Percentiles rank a stretch among this genome's conserved stretches.
These are phyloP conservation scores for apple (Malus domestica) DNA, from an alignment of 306 rosid species.

Conservation along the genomic window ASM211411v1 NC_041790.1:27677001-27677500, in stretches of 20 bases:
- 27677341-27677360: slow-evolving; percentile 15
- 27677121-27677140: not conserved
- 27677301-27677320: not conserved
- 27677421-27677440: slow-evolving; percentile 62
- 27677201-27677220: slow-evolving; percentile 90
- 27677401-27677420: slow-evolving; percentile 32
- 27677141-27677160: slow-evolving; percentile 17
- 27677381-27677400: slow-evolving; percentile 28
- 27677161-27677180: slow-evolving; percentile 93
- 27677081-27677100: not conserved
- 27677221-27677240: slow-evolving; percentile 18
- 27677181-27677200: slow-evolving; percentile 89
- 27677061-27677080: slow-evolving; percentile 77
- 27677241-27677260: slow-evolving; percentile 3
- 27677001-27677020: slow-evolving; percentile 68
- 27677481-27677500: not conserved
- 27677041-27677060: slow-evolving; percentile 98
- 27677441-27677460: not conserved
- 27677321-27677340: not conserved
- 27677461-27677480: slow-evolving; percentile 1
- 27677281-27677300: not conserved
- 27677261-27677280: not conserved
- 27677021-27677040: slow-evolving; percentile 96
- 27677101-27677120: not conserved
- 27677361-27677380: slow-evolving; percentile 78